Percentiles rank a stretch among this genome's conserved stretches.
These are phyloP conservation scores for Solioccasus polychromus DNA, from an alignment of 768 basidiomycete genomes.

Conservation along the genomic window DNA sequence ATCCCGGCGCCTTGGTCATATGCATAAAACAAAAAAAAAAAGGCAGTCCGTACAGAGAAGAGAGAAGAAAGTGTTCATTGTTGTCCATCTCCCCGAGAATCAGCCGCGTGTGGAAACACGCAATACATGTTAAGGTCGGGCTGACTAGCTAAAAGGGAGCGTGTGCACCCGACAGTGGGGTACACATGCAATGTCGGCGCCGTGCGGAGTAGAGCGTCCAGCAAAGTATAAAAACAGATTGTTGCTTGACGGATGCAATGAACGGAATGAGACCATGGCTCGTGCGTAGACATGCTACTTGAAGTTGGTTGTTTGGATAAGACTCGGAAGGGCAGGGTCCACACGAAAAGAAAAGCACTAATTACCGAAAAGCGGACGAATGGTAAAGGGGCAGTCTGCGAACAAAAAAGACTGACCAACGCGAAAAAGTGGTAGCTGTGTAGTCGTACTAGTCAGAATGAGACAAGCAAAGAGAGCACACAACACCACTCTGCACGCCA, in stretches of 20 bases:
- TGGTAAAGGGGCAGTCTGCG: slow-evolving; percentile 22
- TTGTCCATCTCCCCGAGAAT: slow-evolving; percentile 24
- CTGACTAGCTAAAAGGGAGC: slow-evolving; percentile 20
- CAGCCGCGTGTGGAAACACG: slow-evolving; percentile 20
- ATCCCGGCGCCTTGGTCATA: slow-evolving; percentile 18
- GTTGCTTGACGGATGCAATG: slow-evolving; percentile 26
- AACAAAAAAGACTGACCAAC: slow-evolving; percentile 24
- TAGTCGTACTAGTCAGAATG: slow-evolving; percentile 29
- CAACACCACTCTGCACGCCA: slow-evolving; percentile 31
- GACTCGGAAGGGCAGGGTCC: slow-evolving; percentile 19
- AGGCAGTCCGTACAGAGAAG: slow-evolving; percentile 1
- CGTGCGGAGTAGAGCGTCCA: slow-evolving; percentile 22
- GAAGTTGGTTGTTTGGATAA: slow-evolving; percentile 14
- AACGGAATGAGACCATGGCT: slow-evolving; percentile 20
- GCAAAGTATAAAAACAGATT: slow-evolving; percentile 18
- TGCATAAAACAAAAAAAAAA: slow-evolving; percentile 18
- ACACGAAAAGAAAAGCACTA: slow-evolving; percentile 23
- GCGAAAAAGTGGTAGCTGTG: slow-evolving; percentile 29
- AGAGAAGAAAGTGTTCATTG: slow-evolving; percentile 20
- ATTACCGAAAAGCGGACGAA: slow-evolving; percentile 30
- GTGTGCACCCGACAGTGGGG: slow-evolving; percentile 11
- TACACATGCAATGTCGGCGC: slow-evolving; percentile 12
- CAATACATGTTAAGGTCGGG: slow-evolving; percentile 21
- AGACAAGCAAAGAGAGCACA: slow-evolving; percentile 27
- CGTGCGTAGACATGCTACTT: slow-evolving; percentile 19